phyloP scores from a whole-genome alignment of 2,329 filamentous ascomycete genomes.

The Annulohypoxylon truncatum region DNA sequence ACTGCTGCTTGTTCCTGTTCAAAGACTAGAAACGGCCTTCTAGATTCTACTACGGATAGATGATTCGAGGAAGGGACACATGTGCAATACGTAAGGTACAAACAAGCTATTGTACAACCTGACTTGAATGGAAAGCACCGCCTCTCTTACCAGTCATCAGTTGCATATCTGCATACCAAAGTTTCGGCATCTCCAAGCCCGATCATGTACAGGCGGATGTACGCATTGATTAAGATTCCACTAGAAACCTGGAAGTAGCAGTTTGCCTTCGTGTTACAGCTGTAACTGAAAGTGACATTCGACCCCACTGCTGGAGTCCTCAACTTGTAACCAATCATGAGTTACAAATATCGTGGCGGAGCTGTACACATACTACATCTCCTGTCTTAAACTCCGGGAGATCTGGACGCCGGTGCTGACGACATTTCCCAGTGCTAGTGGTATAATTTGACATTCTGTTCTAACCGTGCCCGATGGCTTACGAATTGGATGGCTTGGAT shows the following conservation, averaged over 20 bases:
- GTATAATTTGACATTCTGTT: not conserved
- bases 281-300: slow-evolving; percentile 17
- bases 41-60: slow-evolving; percentile 7
- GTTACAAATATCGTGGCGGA: slow-evolving; percentile 21
- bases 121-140: slow-evolving; percentile 10
- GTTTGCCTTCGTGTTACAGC: not conserved
- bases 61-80: slow-evolving; percentile 10
- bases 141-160: not conserved
- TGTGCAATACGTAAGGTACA: slow-evolving; percentile 7
- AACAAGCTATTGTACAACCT: slow-evolving; percentile 1
- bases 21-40: not conserved
- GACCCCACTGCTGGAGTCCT: slow-evolving; percentile 8
- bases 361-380: slow-evolving; percentile 1
- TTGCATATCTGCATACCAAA: not conserved
- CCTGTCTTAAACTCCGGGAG: slow-evolving; percentile 3
- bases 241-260: slow-evolving; percentile 11
- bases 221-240: not conserved
- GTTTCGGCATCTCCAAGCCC: slow-evolving; percentile 29
- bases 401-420: slow-evolving; percentile 1
- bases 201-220: not conserved
- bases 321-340: slow-evolving; percentile 3
- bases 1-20: not conserved
- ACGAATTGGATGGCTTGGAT: slow-evolving; percentile 3
- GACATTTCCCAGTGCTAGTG: slow-evolving; percentile 3
- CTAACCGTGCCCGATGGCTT: not conserved